phyloP scores from a whole-genome alignment of 116 monocot species.

The Papilionanthe hybrid region DNA sequence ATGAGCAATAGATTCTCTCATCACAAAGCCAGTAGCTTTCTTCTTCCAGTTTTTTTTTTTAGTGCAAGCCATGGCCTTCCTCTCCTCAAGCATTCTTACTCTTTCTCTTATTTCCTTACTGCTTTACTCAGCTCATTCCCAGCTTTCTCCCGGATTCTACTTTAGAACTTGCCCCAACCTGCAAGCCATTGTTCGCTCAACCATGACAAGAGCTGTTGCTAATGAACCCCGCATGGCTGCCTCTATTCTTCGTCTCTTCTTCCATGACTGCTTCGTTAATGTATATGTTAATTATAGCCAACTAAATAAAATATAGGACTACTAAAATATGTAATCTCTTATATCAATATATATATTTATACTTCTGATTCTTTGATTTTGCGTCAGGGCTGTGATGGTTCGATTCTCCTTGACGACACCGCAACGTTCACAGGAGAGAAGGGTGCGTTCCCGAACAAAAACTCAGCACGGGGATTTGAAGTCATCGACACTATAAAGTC shows the following conservation, averaged over 20 bases:
- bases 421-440: conserved; percentile 53
- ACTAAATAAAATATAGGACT: no score
- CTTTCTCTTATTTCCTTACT: conserved; percentile 16
- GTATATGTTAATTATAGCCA: conserved; percentile 13
- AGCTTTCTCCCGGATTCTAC: conserved; percentile 53
- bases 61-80: no score
- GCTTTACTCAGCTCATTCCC: conserved; percentile 24
- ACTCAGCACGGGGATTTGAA: conserved; percentile 49
- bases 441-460: conserved; percentile 48
- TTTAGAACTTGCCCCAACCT: conserved; percentile 44
- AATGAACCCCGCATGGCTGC: conserved; percentile 62
- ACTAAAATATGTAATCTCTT: no score
- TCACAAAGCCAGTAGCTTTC: no score
- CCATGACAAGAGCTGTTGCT: conserved; percentile 40
- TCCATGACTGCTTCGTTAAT: conserved; percentile 86
- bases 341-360: no score
- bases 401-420: conserved; percentile 60
- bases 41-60: no score
- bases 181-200: conserved; percentile 34
- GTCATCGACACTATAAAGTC: conserved; percentile 62
- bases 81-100: background rate
- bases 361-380: no score
- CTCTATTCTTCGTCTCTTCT: conserved; percentile 75
- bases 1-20: no score
- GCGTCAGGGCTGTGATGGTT: conserved; percentile 66